Percentiles rank a stretch among this genome's conserved stretches.
These are phyloP conservation scores for Thuidium tamariscinum DNA, from an alignment of 225 moss, liverwort and hornwort genomes.

Conservation along the genomic window DNA sequence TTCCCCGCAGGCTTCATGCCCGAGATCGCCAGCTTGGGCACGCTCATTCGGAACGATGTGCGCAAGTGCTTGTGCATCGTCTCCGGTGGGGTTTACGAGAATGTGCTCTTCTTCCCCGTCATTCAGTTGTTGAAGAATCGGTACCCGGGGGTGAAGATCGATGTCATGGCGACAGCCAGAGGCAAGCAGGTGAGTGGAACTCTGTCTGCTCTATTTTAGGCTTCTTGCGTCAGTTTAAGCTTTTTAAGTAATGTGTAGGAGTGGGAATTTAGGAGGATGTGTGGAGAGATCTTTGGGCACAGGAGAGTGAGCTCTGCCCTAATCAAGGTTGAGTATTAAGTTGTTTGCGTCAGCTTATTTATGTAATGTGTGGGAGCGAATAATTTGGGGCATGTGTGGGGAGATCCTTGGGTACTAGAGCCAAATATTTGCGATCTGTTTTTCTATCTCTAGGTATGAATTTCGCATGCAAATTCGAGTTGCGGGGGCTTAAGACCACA, in stretches of 20 bases:
- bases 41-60: conserved; percentile 61
- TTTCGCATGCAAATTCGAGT: neutral
- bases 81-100: conserved; percentile 81
- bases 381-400: neutral
- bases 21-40: conserved; percentile 60
- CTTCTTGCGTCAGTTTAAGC: neutral
- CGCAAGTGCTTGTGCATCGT: conserved; percentile 66
- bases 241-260: neutral
- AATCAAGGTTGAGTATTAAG: neutral
- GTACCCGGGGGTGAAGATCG: conserved; percentile 76
- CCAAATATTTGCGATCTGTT: neutral
- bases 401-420: neutral
- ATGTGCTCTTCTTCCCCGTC: conserved; percentile 77
- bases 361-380: too few relatives aligned
- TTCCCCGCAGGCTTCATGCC: conserved; percentile 60
- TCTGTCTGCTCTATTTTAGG: neutral
- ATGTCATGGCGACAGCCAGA: conserved; percentile 54
- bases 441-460: neutral
- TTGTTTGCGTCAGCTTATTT: neutral
- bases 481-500: neutral
- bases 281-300: neutral
- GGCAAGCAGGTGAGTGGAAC: conserved; percentile 60
- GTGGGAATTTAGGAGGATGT: neutral
- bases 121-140: conserved; percentile 71
- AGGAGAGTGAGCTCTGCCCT: neutral